phyloP scores from a whole-genome alignment of 768 basidiomycete species.

The Boletus insuetus region DNA sequence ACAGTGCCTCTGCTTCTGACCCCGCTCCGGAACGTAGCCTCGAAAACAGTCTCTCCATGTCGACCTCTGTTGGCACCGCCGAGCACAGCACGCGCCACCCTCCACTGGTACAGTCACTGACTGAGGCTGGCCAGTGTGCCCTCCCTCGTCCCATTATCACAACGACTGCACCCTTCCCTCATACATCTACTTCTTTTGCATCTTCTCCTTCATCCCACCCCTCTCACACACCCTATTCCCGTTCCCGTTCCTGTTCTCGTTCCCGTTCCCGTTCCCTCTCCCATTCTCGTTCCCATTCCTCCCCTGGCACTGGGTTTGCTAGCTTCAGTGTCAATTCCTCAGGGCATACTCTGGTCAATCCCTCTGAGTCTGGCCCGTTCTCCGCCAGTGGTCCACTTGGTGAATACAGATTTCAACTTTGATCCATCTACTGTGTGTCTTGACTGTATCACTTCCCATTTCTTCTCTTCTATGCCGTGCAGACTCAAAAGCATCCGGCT shows the following conservation, averaged over 20 bases:
- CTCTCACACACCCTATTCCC: too few relatives aligned
- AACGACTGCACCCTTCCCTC: slow-evolving; percentile 30
- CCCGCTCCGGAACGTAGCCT: slow-evolving; percentile 55
- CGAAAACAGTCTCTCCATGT: slow-evolving; percentile 41
- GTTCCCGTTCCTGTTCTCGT: too few relatives aligned
- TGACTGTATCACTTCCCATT: neutral
- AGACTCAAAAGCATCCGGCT: slow-evolving; percentile 15
- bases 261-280: slow-evolving; percentile 16
- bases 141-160: slow-evolving; percentile 32
- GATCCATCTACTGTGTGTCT: neutral
- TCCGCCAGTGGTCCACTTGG: slow-evolving; percentile 8
- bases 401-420: neutral
- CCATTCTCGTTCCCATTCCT: slow-evolving; percentile 21
- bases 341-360: slow-evolving; percentile 24
- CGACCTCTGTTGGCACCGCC: slow-evolving; percentile 1
- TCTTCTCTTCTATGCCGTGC: slow-evolving; percentile 4
- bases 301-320: slow-evolving; percentile 24
- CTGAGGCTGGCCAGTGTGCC: neutral
- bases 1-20: slow-evolving; percentile 48
- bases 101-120: slow-evolving; percentile 25
- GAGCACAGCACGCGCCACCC: slow-evolving; percentile 23
- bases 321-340: slow-evolving; percentile 23
- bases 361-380: slow-evolving; percentile 18
- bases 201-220: slow-evolving; percentile 26
- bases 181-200: slow-evolving; percentile 18